Base-by-base conservation (phyloP, 176 grass and related monocot species). In the Thalia dealbata region DNA sequence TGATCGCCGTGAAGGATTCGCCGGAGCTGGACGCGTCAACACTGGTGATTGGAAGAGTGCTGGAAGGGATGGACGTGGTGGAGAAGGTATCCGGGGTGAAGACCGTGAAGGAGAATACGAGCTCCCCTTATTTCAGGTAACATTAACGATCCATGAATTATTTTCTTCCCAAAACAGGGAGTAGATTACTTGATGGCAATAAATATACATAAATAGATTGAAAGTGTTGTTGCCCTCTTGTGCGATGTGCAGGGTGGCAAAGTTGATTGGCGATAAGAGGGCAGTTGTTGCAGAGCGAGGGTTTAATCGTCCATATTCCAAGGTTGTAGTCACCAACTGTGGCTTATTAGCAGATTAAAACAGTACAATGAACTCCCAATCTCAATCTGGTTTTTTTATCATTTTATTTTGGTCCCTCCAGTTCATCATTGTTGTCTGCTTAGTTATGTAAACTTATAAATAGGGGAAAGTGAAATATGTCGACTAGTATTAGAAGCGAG, bases 181-280 rank as follows among this genome's bases (percentile, higher is more conserved):
- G n/a, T n/a, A n/a, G n/a, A n/a, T n/a, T n/a, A n/a, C n/a, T n/a
- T n/a, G n/a, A n/a, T n/a, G n/a, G n/a, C n/a, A n/a, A n/a, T n/a
- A n/a, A n/a, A n/a, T n/a, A n/a, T n/a, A n/a, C n/a, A n/a, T n/a
- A n/a, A n/a, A n/a, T n/a, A n/a, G 32, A 38, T 38, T 38, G 32
- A 38, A 38, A 38, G 3, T 38, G 32, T 38, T 38, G 32, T 4
- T 38, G 32, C 1, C 1, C 4, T 38, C 1, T 38, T 38, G 32
- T 22, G 5, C 8, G 50, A 52, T 19, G 73, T n/a, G 65, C 85
- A 96, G 89, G 51, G 92, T 92, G 81, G 92, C 89, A 21, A 96
- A 96, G 84, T 68, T 96, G 73, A 96, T 96, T 4, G 92, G 92
- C 10, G 92, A 96, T 80, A 96, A 92, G 84, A 88, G 92, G 71